Percentiles rank a stretch among this genome's conserved stretches.
phyloP scores from a whole-genome alignment of 2,329 filamentous ascomycete genomes.

The Cryphonectria carpinicola region DNA sequence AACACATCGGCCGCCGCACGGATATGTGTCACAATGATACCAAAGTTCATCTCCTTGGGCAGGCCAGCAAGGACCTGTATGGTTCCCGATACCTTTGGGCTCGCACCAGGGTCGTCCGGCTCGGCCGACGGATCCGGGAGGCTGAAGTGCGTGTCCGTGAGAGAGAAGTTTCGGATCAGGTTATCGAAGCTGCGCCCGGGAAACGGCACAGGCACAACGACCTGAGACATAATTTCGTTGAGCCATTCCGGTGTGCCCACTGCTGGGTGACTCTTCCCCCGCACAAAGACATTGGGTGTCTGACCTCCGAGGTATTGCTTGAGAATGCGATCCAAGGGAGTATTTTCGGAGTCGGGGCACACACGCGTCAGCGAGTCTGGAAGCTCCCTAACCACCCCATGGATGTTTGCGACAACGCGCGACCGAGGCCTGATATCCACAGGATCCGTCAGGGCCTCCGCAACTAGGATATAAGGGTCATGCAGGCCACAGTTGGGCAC shows the following conservation, averaged over 20 bases:
- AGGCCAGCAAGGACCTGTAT: slow-evolving; percentile 79
- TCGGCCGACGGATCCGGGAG: slow-evolving; percentile 81
- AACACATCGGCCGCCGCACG: slow-evolving; percentile 79
- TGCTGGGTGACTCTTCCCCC: slow-evolving; percentile 71
- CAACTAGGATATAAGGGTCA: slow-evolving; percentile 77
- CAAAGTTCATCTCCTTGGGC: slow-evolving; percentile 85
- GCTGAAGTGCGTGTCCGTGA: slow-evolving; percentile 83
- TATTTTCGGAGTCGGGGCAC: slow-evolving; percentile 78
- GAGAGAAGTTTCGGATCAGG: slow-evolving; percentile 83
- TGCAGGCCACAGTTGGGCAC: slow-evolving; percentile 77
- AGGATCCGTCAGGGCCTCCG: slow-evolving; percentile 70
- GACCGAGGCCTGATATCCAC: slow-evolving; percentile 70
- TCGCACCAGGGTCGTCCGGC: slow-evolving; percentile 70
- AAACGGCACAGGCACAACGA: slow-evolving; percentile 84
- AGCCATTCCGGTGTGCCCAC: slow-evolving; percentile 81
- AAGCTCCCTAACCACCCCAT: slow-evolving; percentile 72
- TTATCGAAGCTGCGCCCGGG: slow-evolving; percentile 81
- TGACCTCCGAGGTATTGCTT: slow-evolving; percentile 81
- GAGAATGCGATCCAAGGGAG: slow-evolving; percentile 83
- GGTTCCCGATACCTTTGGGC: slow-evolving; percentile 80
- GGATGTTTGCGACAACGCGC: slow-evolving; percentile 70
- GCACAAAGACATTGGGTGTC: slow-evolving; percentile 79
- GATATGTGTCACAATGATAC: slow-evolving; percentile 76
- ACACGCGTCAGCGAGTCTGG: slow-evolving; percentile 71
- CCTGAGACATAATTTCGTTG: slow-evolving; percentile 74